Evolutionary conservation across 768 basidiomycete species (phyloP), one percentile per base, ranked within the genome.

Genomic region (Pleurotus sapidus): DNA sequence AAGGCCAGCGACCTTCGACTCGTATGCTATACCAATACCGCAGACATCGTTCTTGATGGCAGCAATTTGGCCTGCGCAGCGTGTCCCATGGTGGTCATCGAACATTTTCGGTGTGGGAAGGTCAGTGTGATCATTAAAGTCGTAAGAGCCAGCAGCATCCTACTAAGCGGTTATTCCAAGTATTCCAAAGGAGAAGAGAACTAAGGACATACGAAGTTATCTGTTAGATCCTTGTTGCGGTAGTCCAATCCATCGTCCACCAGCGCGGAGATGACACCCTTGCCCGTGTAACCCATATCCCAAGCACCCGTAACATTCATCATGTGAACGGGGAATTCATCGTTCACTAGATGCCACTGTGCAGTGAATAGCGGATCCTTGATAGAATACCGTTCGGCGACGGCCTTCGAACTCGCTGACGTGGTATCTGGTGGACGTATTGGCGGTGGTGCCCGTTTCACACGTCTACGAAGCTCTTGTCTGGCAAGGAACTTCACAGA

Each of bases 161-260:
- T 97, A 12, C 5, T 9, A 42, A 48, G 4, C 39, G 3, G 24
- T 55, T 18, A 55, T 20, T 2, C 17, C 38, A 30, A 46, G 25
- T 3, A 11, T 42, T 17, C 7, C 5, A 25, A 12, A 17, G 40
- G 18, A 20, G 5, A 14, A 12, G 39, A 27, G 49, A 47, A 46
- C 8, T 27, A 46, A 34, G 30, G 17, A 81, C 94, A 65, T 67
- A 98, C 97, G 71, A 98, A 99, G 72, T 98, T 99, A 38, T 78
- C 87, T 27, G 85, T 83, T 43, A 99, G 78, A 71, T 99, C 97
- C 49, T 86, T 84, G 64, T 87, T 91, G 47, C 84, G 83, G 71
- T 94, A 92, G 69, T 98, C 97, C 61, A 99, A 70, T 1, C 97
- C 97, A 68, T 99, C 97, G 68, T 99, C 97, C 20, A 99, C 88